Evolutionary conservation across 2,329 filamentous ascomycete genomes (phyloP).

Genomic region (Fusarium piperis): DNA sequence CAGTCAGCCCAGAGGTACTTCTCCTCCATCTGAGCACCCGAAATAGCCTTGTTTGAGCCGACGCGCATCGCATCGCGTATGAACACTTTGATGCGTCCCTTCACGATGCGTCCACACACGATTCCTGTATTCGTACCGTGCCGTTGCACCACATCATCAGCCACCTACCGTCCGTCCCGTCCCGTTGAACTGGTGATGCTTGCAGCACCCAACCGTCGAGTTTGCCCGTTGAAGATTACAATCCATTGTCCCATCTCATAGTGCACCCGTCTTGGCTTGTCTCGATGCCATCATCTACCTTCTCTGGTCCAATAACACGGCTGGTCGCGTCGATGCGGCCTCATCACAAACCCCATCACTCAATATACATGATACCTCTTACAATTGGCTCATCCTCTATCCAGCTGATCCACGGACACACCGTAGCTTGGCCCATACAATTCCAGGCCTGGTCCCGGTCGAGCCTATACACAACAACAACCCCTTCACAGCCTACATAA

Average conservation of each 20-base stretch:
- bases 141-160: background rate
- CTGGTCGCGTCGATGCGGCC: conserved; percentile 36
- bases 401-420: conserved; percentile 22
- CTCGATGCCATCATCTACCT: background rate
- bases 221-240: background rate
- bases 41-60: background rate
- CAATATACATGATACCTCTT: background rate
- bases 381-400: conserved; percentile 16
- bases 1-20: background rate
- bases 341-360: conserved; percentile 19
- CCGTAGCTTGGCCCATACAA: background rate
- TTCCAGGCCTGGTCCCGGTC: background rate
- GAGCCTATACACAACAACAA: background rate
- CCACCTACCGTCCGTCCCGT: background rate
- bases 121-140: too few species aligned
- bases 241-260: background rate
- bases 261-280: background rate
- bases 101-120: background rate
- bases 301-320: background rate
- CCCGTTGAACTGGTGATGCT: conserved; percentile 2
- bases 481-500: background rate
- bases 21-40: background rate
- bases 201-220: background rate
- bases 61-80: background rate
- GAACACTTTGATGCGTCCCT: background rate